phyloP scores from a whole-genome alignment of 345 rosid genomes.

The Dovyalis caffra region DNA sequence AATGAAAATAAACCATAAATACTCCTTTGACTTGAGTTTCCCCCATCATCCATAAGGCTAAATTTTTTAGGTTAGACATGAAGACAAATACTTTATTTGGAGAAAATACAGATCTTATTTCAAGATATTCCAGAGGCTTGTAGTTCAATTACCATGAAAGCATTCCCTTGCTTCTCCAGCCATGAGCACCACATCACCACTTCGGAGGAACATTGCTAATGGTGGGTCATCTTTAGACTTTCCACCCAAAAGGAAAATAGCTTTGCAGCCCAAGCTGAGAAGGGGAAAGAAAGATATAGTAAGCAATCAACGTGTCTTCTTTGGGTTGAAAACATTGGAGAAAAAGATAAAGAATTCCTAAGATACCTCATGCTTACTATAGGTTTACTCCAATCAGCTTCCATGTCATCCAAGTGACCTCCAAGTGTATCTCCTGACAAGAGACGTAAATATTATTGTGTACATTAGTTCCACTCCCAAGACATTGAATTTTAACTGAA shows the following conservation, averaged over 20 bases:
- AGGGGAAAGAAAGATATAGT: background rate
- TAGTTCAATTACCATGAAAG: constrained; percentile 63
- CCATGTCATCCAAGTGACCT: constrained; percentile 98
- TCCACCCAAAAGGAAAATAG: constrained; percentile 91
- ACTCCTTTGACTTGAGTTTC: background rate
- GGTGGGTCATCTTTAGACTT: constrained; percentile 76
- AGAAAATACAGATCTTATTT: background rate
- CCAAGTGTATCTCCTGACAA: constrained; percentile 86
- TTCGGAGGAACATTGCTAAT: constrained; percentile 83
- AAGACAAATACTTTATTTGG: no score
- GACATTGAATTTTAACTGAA: background rate
- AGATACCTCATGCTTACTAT: constrained; percentile 91
- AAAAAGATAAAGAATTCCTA: background rate
- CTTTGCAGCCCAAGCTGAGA: constrained; percentile 91
- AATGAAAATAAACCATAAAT: background rate
- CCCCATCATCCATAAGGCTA: background rate
- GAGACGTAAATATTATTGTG: background rate
- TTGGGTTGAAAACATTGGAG: background rate
- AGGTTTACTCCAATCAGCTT: constrained; percentile 93
- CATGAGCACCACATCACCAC: constrained; percentile 91
- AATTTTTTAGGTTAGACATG: background rate
- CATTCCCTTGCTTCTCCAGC: constrained; percentile 96
- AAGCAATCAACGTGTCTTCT: constrained; percentile 1
- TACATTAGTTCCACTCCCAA: background rate
- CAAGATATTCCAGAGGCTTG: background rate